Evolutionary conservation across 1,139 yeast species (phyloP).

Genomic region (Kodamaea derodonti): DNA sequence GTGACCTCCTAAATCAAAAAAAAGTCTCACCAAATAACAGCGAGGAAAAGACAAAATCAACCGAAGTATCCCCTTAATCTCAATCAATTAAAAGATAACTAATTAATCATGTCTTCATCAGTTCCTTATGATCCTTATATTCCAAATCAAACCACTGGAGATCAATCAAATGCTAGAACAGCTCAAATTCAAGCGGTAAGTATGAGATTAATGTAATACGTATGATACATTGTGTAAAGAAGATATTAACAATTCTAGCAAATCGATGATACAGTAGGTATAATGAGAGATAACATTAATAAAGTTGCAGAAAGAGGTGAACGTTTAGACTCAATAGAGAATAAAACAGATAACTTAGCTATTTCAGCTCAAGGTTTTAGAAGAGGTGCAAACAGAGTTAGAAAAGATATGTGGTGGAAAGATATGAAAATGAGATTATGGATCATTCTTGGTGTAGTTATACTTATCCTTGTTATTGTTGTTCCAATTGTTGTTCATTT

Average conservation of each 20-base stretch:
- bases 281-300: constrained; percentile 96
- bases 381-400: constrained; percentile 94
- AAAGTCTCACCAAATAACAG: not conserved
- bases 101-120: constrained; percentile 64
- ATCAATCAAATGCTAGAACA: constrained; percentile 60
- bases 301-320: constrained; percentile 95
- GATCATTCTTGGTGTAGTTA: constrained; percentile 73
- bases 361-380: constrained; percentile 94
- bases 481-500: constrained; percentile 95
- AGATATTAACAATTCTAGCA: constrained; percentile 44
- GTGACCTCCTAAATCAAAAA: not conserved
- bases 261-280: constrained; percentile 95
- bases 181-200: constrained; percentile 84
- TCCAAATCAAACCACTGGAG: constrained; percentile 57
- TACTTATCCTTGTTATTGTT: constrained; percentile 80
- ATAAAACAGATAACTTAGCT: constrained; percentile 90
- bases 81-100: constrained; percentile 2
- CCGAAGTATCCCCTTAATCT: too few relatives aligned
- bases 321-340: constrained; percentile 87
- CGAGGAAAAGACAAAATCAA: not conserved
- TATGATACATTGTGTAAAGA: not conserved
- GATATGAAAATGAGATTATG: constrained; percentile 97
- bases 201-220: constrained; percentile 16
- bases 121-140: constrained; percentile 90
- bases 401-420: constrained; percentile 99